Evolutionary conservation across 2,329 filamentous ascomycete species (phyloP).

Genomic region (Aureobasidium subglaciale): DNA sequence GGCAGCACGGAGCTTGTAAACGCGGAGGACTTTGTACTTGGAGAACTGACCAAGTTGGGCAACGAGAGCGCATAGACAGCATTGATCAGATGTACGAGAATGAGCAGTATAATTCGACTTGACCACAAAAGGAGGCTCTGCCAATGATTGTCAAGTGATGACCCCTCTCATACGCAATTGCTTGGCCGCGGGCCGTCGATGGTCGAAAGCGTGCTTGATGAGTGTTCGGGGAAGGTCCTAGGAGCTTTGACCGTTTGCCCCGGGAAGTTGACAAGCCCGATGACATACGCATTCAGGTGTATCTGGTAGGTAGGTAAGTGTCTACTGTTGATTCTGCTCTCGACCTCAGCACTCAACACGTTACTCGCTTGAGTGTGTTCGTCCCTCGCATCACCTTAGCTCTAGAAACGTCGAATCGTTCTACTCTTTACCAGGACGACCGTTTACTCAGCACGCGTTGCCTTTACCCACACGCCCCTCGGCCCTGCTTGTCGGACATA

Average conservation of each 20-base stretch:
- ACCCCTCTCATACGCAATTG: not conserved
- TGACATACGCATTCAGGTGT: not conserved
- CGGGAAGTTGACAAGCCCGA: not conserved
- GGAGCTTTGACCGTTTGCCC: slow-evolving; percentile 3
- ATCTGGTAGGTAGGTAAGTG: not conserved
- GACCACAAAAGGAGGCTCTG: not conserved
- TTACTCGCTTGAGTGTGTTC: not conserved
- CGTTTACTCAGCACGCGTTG: not conserved
- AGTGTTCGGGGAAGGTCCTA: not conserved
- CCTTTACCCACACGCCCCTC: not conserved
- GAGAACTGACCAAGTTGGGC: slow-evolving; percentile 51
- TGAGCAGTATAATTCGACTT: not conserved
- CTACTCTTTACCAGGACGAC: not conserved
- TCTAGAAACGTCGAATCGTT: not conserved
- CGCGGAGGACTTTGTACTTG: slow-evolving; percentile 53
- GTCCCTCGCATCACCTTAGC: not conserved
- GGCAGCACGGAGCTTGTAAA: slow-evolving; percentile 75
- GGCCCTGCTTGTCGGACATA: not conserved
- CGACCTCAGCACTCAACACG: not conserved
- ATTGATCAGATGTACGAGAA: not conserved
- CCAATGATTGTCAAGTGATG: not conserved
- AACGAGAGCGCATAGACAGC: slow-evolving; percentile 41
- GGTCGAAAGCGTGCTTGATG: no score
- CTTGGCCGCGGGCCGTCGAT: not conserved
- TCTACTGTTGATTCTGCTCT: not conserved